A percentile compares a stretch with the other conserved stretches of the same genome.
These are phyloP conservation scores for Cystobasidium pallidum DNA, from an alignment of 1,284 basidiomycete species.

Conservation along the genomic window DNA sequence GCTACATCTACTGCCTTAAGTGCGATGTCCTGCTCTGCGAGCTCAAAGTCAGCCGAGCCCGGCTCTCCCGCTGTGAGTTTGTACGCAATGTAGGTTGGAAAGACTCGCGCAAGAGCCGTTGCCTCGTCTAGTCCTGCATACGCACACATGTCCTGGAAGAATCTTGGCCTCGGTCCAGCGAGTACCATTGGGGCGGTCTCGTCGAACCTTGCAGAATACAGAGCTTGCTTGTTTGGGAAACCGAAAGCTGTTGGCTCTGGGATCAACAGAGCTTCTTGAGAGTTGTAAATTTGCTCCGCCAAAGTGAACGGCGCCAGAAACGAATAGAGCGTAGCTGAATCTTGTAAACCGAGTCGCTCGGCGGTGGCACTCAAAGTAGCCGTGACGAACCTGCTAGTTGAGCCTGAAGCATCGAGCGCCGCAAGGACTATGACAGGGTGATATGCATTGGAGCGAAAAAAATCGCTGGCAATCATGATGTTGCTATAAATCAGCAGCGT, in stretches of 20 bases:
- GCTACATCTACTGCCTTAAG: slow-evolving; percentile 53
- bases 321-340: slow-evolving; percentile 71
- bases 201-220: slow-evolving; percentile 26
- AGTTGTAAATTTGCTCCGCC: slow-evolving; percentile 15
- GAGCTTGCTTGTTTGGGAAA: slow-evolving; percentile 28
- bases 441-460: slow-evolving; percentile 79
- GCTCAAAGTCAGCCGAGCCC: slow-evolving; percentile 19
- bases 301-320: slow-evolving; percentile 75
- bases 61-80: slow-evolving; percentile 62
- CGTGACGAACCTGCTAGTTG: slow-evolving; percentile 68
- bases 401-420: slow-evolving; percentile 52
- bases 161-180: slow-evolving; percentile 47
- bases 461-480: slow-evolving; percentile 77
- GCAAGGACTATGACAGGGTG: slow-evolving; percentile 79
- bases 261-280: slow-evolving; percentile 27
- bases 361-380: slow-evolving; percentile 68
- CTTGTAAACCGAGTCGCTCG: slow-evolving; percentile 68
- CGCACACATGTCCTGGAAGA: slow-evolving; percentile 69
- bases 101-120: slow-evolving; percentile 68
- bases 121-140: slow-evolving; percentile 62
- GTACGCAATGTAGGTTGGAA: slow-evolving; percentile 71
- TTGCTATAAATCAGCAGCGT: slow-evolving; percentile 68
- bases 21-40: slow-evolving; percentile 48
- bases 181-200: slow-evolving; percentile 24
- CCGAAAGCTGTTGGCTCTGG: slow-evolving; percentile 43